Percentiles rank a stretch among this genome's conserved stretches.
Evolutionary conservation across 176 grass and related monocot species (phyloP).

Genomic region (Phoenix roebelenii): DNA sequence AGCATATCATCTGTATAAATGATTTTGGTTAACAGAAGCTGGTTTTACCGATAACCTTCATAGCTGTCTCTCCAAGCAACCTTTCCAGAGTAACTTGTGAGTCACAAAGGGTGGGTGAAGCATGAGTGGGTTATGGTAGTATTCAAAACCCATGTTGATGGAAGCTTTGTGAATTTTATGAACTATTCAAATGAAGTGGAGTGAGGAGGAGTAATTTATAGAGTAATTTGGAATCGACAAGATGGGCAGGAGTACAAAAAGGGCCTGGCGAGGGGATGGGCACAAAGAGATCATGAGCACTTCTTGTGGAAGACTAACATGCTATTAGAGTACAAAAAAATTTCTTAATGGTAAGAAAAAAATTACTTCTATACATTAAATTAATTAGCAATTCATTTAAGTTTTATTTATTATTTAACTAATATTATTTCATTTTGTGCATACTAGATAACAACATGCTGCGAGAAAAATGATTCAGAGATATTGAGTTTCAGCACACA

Average conservation of each 20-base stretch:
- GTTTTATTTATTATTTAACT: too few species aligned
- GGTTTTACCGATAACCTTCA: too few species aligned
- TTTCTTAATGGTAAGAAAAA: too few species aligned
- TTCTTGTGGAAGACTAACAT: conserved; percentile 3
- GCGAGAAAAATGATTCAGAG: too few species aligned
- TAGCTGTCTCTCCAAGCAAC: neutral
- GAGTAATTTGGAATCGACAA: conserved; percentile 2
- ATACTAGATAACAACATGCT: too few species aligned
- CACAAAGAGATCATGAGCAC: neutral
- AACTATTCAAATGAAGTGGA: conserved; percentile 24
- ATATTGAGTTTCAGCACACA: too few species aligned
- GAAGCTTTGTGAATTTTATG: conserved; percentile 9
- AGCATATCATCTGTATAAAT: too few species aligned
- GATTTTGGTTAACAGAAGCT: too few species aligned
- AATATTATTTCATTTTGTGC: too few species aligned
- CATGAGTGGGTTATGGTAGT: neutral
- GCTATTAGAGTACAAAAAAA: conserved; percentile 16
- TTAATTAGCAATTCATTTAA: too few species aligned
- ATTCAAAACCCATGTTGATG: neutral
- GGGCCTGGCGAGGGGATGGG: neutral
- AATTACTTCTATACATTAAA: too few species aligned
- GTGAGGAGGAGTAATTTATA: conserved; percentile 1
- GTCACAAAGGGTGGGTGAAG: neutral
- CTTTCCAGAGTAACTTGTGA: neutral
- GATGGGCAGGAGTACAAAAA: neutral